phyloP scores from a whole-genome alignment of 192 early-diverging fungal species.

The Entophlyctis luteolus region DNA sequence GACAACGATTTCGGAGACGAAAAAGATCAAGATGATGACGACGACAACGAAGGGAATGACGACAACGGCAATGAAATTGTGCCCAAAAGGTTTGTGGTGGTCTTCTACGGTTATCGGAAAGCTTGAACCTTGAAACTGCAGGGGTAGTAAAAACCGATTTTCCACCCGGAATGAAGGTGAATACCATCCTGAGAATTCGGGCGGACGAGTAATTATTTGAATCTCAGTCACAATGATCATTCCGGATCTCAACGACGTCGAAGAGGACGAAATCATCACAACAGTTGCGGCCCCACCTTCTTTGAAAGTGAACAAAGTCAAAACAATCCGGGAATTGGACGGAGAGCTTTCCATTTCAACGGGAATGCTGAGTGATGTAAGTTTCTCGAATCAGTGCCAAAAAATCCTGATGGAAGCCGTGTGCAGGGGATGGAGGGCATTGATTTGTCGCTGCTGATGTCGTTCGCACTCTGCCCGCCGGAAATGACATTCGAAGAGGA shows the following conservation, averaged over 20 bases:
- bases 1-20: constrained; percentile 9
- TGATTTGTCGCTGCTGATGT: constrained; percentile 38
- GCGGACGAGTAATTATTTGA: not conserved
- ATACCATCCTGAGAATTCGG: not conserved
- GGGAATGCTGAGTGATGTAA: constrained; percentile 33
- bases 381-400: not conserved
- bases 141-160: not conserved
- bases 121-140: not conserved
- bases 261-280: constrained; percentile 42
- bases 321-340: constrained; percentile 45
- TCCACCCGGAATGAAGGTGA: not conserved
- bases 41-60: not conserved
- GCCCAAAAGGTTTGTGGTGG: too few species aligned
- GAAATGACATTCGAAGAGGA: constrained; percentile 41
- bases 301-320: constrained; percentile 42
- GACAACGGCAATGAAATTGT: not conserved
- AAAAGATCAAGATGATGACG: not conserved
- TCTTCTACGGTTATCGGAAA: not conserved
- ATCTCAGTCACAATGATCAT: constrained; percentile 37
- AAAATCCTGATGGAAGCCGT: not conserved
- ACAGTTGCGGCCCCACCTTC: constrained; percentile 44
- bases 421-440: constrained; percentile 30
- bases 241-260: constrained; percentile 45
- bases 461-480: constrained; percentile 37
- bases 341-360: constrained; percentile 32